These are phyloP conservation scores for Trichomonas vaginalis DNA, from an alignment of 208 protist species.

Conservation along the genomic window DNA sequence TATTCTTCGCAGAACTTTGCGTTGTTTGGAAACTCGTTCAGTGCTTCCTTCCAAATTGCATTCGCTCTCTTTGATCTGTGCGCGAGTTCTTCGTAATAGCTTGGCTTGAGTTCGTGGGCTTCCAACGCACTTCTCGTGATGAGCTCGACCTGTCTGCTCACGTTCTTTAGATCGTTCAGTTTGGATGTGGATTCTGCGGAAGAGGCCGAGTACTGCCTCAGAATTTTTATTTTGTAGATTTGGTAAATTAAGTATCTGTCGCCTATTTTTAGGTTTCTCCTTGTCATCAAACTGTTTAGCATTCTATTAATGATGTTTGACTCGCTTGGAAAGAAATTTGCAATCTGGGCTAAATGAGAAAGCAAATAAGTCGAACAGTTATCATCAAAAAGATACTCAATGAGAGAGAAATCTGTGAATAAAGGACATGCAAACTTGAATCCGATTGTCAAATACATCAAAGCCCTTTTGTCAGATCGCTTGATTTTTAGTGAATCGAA, in stretches of 20 bases:
- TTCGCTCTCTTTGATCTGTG: background rate
- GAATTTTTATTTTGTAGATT: background rate
- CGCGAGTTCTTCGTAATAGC: background rate
- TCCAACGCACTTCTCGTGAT: background rate
- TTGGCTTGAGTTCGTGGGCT: background rate
- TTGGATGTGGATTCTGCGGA: background rate
- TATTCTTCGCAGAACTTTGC: background rate
- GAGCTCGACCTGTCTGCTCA: background rate
- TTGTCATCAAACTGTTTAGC: no score
- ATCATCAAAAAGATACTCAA: background rate
- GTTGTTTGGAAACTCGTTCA: background rate
- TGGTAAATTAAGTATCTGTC: background rate
- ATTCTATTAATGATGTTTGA: no score
- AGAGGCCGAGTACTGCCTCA: background rate
- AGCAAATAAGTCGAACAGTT: background rate
- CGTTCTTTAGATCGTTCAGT: background rate
- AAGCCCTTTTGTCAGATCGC: background rate
- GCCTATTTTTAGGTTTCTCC: background rate
- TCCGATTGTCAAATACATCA: background rate
- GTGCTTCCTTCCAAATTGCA: background rate
- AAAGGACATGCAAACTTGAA: background rate
- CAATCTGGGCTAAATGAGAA: no score
- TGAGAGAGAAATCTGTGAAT: background rate
- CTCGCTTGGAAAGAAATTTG: no score
- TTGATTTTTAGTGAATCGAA: background rate